These are phyloP conservation scores for Nakataea oryzae DNA, from an alignment of 2,329 filamentous ascomycete genomes.

Conservation along the genomic window DNA sequence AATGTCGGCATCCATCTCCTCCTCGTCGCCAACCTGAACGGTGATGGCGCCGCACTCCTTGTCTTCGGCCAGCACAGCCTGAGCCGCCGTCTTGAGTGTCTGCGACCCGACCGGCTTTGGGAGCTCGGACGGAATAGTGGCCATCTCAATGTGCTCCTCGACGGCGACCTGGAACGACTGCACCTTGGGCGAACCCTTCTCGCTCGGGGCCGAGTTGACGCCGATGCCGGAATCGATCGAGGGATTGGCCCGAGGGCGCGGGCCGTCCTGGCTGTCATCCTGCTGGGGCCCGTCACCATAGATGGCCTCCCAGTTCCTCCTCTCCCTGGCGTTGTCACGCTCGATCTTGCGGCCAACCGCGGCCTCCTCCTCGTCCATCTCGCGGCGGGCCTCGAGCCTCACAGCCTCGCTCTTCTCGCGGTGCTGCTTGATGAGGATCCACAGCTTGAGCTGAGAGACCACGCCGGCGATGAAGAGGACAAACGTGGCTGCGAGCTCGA, in stretches of 20 bases:
- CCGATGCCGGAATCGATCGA: conserved; percentile 41
- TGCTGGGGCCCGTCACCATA: conserved; percentile 47
- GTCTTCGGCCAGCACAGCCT: conserved; percentile 30
- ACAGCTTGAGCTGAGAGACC: conserved; percentile 76
- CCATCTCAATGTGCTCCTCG: conserved; percentile 13
- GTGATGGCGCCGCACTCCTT: conserved; percentile 37
- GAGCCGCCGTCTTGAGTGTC: conserved; percentile 21
- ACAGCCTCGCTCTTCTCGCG: conserved; percentile 41
- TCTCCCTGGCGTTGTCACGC: conserved; percentile 48
- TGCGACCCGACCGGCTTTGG: conserved; percentile 36
- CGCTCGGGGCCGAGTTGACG: conserved; percentile 28
- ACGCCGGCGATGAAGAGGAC: conserved; percentile 67
- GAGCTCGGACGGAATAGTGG: conserved; percentile 18
- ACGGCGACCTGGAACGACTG: conserved; percentile 20
- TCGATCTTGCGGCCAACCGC: conserved; percentile 59
- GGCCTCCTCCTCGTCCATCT: conserved; percentile 55
- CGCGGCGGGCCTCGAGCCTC: conserved; percentile 36
- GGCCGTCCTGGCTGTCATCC: conserved; percentile 25
- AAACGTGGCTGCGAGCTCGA: conserved; percentile 70
- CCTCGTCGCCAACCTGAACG: conserved; percentile 41
- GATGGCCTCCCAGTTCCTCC: conserved; percentile 62
- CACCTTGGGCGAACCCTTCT: conserved; percentile 23
- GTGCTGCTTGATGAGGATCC: conserved; percentile 65
- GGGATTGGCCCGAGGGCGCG: conserved; percentile 11
- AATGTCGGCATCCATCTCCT: conserved; percentile 16